Evolutionary conservation across 2,329 filamentous ascomycete species (phyloP).

Genomic region (Paraphaeosphaeria sporulosa): DNA sequence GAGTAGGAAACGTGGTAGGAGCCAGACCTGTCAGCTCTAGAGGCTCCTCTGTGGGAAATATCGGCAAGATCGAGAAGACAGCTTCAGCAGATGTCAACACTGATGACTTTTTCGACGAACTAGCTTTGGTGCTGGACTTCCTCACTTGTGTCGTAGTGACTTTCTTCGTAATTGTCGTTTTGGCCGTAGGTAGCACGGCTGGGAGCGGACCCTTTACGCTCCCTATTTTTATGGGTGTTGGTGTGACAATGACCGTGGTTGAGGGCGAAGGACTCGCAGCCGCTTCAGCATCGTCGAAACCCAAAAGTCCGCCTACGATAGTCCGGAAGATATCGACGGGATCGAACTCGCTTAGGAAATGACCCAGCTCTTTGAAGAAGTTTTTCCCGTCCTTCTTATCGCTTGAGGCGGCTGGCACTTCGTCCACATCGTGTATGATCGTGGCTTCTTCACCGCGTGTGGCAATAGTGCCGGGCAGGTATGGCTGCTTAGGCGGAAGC

Average conservation of each 20-base stretch:
- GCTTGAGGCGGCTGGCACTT: background rate
- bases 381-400: slow-evolving; percentile 16
- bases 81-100: background rate
- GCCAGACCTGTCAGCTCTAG: slow-evolving; percentile 1
- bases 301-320: slow-evolving; percentile 10
- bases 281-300: background rate
- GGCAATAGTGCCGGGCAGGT: slow-evolving; percentile 2
- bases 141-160: background rate
- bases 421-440: slow-evolving; percentile 3
- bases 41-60: background rate
- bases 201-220: too few relatives aligned
- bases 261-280: background rate
- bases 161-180: slow-evolving; percentile 1
- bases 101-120: background rate
- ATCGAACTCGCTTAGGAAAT: slow-evolving; percentile 17
- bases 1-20: background rate
- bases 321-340: slow-evolving; percentile 13
- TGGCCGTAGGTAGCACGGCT: background rate
- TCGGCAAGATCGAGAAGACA: slow-evolving; percentile 2
- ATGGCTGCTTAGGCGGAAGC: slow-evolving; percentile 4
- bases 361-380: slow-evolving; percentile 18
- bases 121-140: background rate
- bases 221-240: slow-evolving; percentile 3
- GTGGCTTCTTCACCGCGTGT: background rate
- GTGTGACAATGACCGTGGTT: slow-evolving; percentile 9